Evolutionary conservation across 768 basidiomycete genomes (phyloP).

Genomic region (Kwoniella shandongensis): DNA sequence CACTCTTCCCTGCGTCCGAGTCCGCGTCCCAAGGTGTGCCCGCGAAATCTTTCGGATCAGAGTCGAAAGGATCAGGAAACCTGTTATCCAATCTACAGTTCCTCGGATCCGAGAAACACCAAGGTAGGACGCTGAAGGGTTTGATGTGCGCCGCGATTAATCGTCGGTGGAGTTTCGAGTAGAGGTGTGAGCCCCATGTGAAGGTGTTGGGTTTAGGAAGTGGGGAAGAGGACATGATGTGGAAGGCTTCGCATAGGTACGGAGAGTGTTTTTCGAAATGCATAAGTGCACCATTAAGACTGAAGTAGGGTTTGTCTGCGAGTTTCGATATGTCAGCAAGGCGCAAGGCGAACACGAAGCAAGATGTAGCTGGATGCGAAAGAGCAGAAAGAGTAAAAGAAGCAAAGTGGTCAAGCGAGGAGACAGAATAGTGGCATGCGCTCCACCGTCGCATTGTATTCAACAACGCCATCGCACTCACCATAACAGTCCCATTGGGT

Average conservation of each 20-base stretch:
- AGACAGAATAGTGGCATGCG: too few species aligned
- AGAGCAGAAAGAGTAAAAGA: too few species aligned
- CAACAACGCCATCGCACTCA: conserved; percentile 58
- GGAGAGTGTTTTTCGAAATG: conserved; percentile 87
- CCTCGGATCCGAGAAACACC: conserved; percentile 89
- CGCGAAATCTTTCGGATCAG: conserved; percentile 63
- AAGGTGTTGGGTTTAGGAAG: conserved; percentile 76
- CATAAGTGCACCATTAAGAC: conserved; percentile 92
- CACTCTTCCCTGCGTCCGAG: too few species aligned
- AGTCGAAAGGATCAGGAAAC: conserved; percentile 82
- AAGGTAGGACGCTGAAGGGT: conserved; percentile 90
- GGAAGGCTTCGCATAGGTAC: conserved; percentile 95
- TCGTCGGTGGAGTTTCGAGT: conserved; percentile 85
- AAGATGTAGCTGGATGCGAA: neutral
- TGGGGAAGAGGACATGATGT: conserved; percentile 74
- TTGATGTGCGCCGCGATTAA: conserved; percentile 69
- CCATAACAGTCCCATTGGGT: conserved; percentile 99
- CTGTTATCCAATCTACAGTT: conserved; percentile 90
- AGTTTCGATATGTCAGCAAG: neutral
- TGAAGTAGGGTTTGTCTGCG: conserved; percentile 69
- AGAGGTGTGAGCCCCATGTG: conserved; percentile 91
- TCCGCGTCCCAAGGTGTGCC: conserved; percentile 61
- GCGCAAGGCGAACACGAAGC: neutral
- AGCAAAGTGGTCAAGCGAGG: neutral
- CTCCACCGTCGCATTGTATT: too few species aligned